These are phyloP conservation scores for Ochromonas danica DNA, from an alignment of 108 stramenopile genomes.

Conservation along the genomic window DNA sequence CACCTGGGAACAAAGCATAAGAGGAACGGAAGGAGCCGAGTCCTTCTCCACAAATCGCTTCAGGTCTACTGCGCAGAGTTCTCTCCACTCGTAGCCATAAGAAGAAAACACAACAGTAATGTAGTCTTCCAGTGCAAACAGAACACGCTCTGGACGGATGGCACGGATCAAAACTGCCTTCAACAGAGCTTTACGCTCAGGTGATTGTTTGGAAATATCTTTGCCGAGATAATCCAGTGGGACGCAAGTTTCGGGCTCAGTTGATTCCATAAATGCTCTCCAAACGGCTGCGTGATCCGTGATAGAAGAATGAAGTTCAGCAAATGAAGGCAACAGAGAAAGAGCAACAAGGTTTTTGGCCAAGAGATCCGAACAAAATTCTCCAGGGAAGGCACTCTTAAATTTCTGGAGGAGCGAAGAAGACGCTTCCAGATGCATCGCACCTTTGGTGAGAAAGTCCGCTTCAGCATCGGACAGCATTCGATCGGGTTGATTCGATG, in stretches of 20 bases:
- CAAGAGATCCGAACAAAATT: background rate
- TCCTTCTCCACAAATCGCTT: constrained; percentile 44
- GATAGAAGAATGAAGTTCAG: background rate
- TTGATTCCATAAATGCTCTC: background rate
- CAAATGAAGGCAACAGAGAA: background rate
- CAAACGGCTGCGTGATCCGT: background rate
- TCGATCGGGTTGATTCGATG: background rate
- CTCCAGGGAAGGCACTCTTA: background rate
- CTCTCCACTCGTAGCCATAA: constrained; percentile 46
- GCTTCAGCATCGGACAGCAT: background rate
- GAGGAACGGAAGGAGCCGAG: constrained; percentile 49
- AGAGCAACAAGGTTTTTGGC: background rate
- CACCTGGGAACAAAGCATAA: constrained; percentile 84
- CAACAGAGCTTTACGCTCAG: constrained; percentile 37
- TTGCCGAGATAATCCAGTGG: background rate
- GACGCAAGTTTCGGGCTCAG: background rate
- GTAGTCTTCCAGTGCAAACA: constrained; percentile 71
- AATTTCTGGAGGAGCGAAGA: background rate
- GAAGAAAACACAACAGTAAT: constrained; percentile 69
- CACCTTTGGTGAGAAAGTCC: background rate
- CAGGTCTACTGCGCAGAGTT: constrained; percentile 42
- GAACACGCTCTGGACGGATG: constrained; percentile 84
- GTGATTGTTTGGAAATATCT: background rate
- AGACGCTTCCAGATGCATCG: background rate
- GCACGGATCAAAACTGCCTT: constrained; percentile 43